These are phyloP conservation scores for Rutstroemia sydowiana DNA, from an alignment of 2,329 filamentous ascomycete genomes.

Conservation along the genomic window DNA sequence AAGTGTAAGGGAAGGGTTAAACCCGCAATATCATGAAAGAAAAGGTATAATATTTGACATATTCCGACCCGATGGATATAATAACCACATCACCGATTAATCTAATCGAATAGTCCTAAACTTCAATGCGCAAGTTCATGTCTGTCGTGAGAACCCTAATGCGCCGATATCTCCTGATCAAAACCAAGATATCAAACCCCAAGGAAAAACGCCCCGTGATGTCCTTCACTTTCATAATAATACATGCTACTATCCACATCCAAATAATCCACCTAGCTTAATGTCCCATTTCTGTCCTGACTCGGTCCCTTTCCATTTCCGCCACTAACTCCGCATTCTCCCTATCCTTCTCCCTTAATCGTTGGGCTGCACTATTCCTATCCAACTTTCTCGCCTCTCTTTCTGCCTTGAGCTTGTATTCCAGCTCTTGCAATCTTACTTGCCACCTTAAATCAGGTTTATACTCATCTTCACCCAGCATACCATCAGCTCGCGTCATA, in stretches of 20 bases:
- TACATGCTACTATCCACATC: neutral
- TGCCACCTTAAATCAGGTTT: constrained; percentile 68
- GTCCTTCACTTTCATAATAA: neutral
- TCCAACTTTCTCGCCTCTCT: constrained; percentile 80
- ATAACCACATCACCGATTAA: no score
- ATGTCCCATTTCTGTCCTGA: constrained; percentile 19
- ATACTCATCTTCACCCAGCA: constrained; percentile 31
- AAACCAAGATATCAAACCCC: no score
- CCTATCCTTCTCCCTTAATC: constrained; percentile 66
- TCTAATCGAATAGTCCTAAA: no score
- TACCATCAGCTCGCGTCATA: neutral
- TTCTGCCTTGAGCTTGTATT: constrained; percentile 83
- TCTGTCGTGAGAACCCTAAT: no score
- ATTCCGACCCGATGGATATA: no score
- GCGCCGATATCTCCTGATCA: no score
- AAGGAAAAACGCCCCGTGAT: no score
- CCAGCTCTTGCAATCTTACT: constrained; percentile 76
- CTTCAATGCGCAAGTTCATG: no score
- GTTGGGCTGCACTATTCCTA: constrained; percentile 71
- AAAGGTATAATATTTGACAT: no score
- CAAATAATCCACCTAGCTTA: neutral
- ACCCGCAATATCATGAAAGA: no score
- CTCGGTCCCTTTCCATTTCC: constrained; percentile 42
- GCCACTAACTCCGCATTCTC: constrained; percentile 66
- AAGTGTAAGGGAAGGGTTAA: no score